Base-by-base conservation (phyloP, 306 rosid species). In the Ceratonia siliqua region DNA sequence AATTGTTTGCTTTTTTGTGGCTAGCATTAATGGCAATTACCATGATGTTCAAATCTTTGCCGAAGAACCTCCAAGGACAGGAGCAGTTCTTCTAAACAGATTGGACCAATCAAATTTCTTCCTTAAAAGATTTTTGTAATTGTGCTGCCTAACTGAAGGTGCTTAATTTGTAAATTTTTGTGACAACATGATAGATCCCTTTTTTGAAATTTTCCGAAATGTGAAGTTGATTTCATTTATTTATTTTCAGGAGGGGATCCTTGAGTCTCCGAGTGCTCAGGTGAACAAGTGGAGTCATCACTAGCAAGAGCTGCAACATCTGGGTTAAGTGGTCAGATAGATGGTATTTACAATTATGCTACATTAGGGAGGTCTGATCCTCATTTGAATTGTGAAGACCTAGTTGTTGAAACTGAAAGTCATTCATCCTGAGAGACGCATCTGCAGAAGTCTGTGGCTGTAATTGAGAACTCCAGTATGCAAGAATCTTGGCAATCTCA, bases 271-370 rank as follows among this genome's bases (percentile, higher is more conserved):
- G 54, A 45, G 35, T 63, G 32, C 65, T 50, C 38, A 17, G 64
- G 62, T 18, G 55, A 43, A 36, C 70, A 78, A 48, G 55, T 17
- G 24, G 71, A 62, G n/a, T 59, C 75, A 25, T 61, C 80, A 62
- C 12, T 62, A 45, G 65, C 57, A 62, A 69, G 24, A 21, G 27
- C 59, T 25, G 2, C 22, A 55, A 54, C 41, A 27, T 61, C 42
- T 67, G 25, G 45, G 59, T 36, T 62, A 25, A 61, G 24, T 15
- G 50, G 32, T 55, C 46, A 10, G 56, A 36, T 11, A 36, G 17
- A 43, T 21, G 75, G 28, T 45, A 25, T 59, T 50, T 9, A 77
- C 30, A 57, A 18, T 24, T 45, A n/a, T 82, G 79, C 39, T 72
- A 14, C 25, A 50, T 52, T 24, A 6, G 8, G 52, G 57, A 49